phyloP scores from a whole-genome alignment of 257 asterid species.

The Solanum clarkiae region DNA sequence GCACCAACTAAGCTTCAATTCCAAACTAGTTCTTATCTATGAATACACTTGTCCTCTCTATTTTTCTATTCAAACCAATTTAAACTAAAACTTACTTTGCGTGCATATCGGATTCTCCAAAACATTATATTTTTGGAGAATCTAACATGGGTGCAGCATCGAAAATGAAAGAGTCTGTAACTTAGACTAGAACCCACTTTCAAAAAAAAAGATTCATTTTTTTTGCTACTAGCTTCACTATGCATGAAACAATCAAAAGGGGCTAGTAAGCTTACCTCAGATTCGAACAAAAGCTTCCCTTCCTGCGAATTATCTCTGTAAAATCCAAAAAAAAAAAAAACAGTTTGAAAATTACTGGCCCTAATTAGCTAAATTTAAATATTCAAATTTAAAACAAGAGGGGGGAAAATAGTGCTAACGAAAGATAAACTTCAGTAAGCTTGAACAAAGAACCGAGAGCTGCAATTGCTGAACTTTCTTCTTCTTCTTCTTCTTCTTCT shows the following conservation, averaged over 20 bases:
- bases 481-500: slow-evolving; percentile 5
- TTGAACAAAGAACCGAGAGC: slow-evolving; percentile 67
- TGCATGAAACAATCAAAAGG: neutral
- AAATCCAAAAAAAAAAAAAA: neutral
- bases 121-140: no score
- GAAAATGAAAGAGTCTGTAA: no score
- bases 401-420: slow-evolving; percentile 21
- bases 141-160: no score
- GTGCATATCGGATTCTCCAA: no score
- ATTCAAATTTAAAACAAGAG: neutral
- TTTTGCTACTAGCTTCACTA: neutral
- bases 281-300: slow-evolving; percentile 15
- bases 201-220: neutral
- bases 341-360: neutral
- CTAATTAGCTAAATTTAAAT: neutral
- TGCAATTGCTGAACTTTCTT: slow-evolving; percentile 31
- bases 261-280: slow-evolving; percentile 18
- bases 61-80: neutral
- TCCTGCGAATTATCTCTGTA: slow-evolving; percentile 45
- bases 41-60: neutral
- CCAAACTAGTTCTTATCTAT: neutral
- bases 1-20: neutral
- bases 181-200: neutral
- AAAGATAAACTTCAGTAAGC: slow-evolving; percentile 57
- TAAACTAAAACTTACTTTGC: neutral